A percentile compares a stretch with the other conserved stretches of the same genome.
Evolutionary conservation across 2,329 filamentous ascomycete genomes (phyloP).

Genomic region (Gremmenia infestans): DNA sequence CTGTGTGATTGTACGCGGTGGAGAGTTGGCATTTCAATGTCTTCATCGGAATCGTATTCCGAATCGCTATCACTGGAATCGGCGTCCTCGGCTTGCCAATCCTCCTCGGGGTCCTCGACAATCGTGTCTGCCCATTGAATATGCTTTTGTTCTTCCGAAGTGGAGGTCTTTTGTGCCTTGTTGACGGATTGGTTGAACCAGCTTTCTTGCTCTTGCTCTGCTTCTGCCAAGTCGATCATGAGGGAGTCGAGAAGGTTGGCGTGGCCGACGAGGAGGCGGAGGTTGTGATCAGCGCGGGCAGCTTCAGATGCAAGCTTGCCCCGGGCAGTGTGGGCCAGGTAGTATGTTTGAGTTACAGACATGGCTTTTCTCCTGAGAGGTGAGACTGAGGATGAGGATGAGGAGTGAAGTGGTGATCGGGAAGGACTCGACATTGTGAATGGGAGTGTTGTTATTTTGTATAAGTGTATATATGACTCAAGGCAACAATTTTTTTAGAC

Average conservation of each 20-base stretch:
- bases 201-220: constrained; percentile 89
- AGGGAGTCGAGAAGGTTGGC: constrained; percentile 95
- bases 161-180: constrained; percentile 52
- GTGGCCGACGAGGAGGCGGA: constrained; percentile 91
- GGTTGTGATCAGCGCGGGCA: constrained; percentile 85
- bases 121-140: constrained; percentile 84
- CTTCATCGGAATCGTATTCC: constrained; percentile 44
- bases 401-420: constrained; percentile 19
- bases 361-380: constrained; percentile 68
- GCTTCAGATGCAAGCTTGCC: constrained; percentile 94
- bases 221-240: constrained; percentile 88
- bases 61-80: constrained; percentile 44
- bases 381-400: constrained; percentile 17
- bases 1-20: constrained; percentile 40
- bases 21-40: constrained; percentile 53
- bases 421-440: constrained; percentile 26
- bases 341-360: constrained; percentile 98
- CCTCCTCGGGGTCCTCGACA: constrained; percentile 67
- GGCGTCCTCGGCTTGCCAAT: constrained; percentile 63
- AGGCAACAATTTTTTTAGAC: constrained; percentile 24
- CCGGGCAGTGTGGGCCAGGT: constrained; percentile 92
- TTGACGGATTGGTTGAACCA: constrained; percentile 97
- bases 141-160: constrained; percentile 49
- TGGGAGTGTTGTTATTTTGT: constrained; percentile 7
- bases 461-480: constrained; percentile 22